Base-by-base conservation (phyloP, 2,329 filamentous ascomycete genomes). In the Onygenales sp. region DNA sequence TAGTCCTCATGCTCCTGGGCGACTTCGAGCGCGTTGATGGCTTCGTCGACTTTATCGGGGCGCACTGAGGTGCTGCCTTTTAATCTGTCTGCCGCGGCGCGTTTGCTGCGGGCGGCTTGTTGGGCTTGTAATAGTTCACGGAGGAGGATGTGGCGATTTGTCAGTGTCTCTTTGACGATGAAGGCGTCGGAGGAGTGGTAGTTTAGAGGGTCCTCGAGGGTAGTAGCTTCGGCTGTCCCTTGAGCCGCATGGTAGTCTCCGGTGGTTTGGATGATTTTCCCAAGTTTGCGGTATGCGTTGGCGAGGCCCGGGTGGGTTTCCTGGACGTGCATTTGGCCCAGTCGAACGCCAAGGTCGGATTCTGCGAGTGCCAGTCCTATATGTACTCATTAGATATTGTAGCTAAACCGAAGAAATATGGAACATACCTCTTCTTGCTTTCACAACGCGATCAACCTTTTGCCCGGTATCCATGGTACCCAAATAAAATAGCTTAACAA, bases 101-200 rank as follows among this genome's bases (percentile, higher is more conserved):
- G 81, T 69, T 90, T 93, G 70, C 83, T 88, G 58, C 87, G 84
- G 1, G 91, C 90, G 21, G 78, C 78, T 67, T 95, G 87, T 68
- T 97, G 91, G 0, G 93, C 91, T 70, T 96, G 89, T 31, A 95
- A 74, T 55, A 97, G 84, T 65, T 98, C 93, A 55, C 93, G 89
- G 43, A 95, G 86, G 17, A 98, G 80, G 58, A 98, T 95, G 72
- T 98, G 93, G 10, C 93, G 87, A 73, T 98, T 98, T 3, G 93
- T 98, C 58, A 98, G 80, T 9, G 91, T 95, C 68, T 98, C 93
- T 71, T 98, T 98, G 60, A 97, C 93, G 62, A 97, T 95, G 67
- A 96, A 95, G 44, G 93, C 89, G 69, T 98, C 93, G 54, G 89
- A 85, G 44, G 90, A 95, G 72, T 97, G 90, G 67, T 97, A 96